phyloP scores from a whole-genome alignment of 1,284 basidiomycete species.

The Xerocomus tenax region DNA sequence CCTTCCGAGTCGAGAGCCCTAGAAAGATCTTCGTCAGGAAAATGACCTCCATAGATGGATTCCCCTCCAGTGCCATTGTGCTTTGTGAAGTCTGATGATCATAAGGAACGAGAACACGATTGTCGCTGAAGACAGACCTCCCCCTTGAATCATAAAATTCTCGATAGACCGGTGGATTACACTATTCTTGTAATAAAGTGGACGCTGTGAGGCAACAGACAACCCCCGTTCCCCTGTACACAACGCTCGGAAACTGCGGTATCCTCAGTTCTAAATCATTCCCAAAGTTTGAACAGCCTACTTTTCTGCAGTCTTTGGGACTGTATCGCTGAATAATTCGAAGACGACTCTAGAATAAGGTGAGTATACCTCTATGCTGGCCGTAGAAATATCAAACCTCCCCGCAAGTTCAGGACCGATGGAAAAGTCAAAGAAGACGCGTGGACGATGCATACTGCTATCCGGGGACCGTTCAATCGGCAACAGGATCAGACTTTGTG shows the following conservation, averaged over 20 bases:
- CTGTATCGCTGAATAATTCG: slow-evolving; percentile 69
- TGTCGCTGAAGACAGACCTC: slow-evolving; percentile 37
- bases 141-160: slow-evolving; percentile 84
- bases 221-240: slow-evolving; percentile 83
- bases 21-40: slow-evolving; percentile 69
- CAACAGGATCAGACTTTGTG: neutral
- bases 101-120: slow-evolving; percentile 1
- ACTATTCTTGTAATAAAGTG: slow-evolving; percentile 76
- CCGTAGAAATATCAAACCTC: slow-evolving; percentile 35
- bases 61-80: slow-evolving; percentile 77
- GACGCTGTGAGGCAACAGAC: slow-evolving; percentile 51
- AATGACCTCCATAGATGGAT: slow-evolving; percentile 69
- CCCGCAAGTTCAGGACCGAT: slow-evolving; percentile 48
- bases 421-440: slow-evolving; percentile 64
- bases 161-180: slow-evolving; percentile 74
- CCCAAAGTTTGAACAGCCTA: slow-evolving; percentile 29
- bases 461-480: neutral
- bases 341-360: slow-evolving; percentile 54
- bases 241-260: slow-evolving; percentile 70
- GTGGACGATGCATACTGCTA: slow-evolving; percentile 36
- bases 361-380: neutral
- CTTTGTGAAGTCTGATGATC: slow-evolving; percentile 58
- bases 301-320: slow-evolving; percentile 85
- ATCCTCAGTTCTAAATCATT: slow-evolving; percentile 6
- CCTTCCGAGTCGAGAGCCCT: slow-evolving; percentile 59